phyloP scores from a whole-genome alignment of 306 rosid species.

The Citrullus mucosospermus region DNA sequence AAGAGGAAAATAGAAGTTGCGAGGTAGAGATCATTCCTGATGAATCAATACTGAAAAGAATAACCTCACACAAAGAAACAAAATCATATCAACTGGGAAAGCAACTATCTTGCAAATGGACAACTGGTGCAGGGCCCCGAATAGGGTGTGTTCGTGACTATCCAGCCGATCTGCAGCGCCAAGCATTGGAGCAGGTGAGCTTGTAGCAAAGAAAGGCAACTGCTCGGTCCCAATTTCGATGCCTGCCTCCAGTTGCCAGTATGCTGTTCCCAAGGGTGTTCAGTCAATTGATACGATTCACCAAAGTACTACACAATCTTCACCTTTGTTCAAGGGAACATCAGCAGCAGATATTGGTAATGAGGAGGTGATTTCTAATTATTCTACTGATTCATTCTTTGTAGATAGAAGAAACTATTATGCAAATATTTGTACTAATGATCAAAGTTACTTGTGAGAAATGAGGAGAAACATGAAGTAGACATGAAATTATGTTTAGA shows the following conservation, averaged over 20 bases:
- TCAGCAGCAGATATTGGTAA: background rate
- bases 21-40: conserved; percentile 42
- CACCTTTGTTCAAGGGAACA: conserved; percentile 3
- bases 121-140: conserved; percentile 96
- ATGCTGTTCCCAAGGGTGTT: background rate
- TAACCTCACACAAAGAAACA: conserved; percentile 62
- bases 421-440: background rate
- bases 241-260: conserved; percentile 22
- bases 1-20: conserved; percentile 23
- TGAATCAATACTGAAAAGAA: conserved; percentile 64
- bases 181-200: conserved; percentile 76
- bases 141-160: conserved; percentile 86
- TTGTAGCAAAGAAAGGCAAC: conserved; percentile 62
- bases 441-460: background rate
- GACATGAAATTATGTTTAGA: background rate
- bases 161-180: conserved; percentile 70
- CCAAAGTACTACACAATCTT: background rate
- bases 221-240: conserved; percentile 21
- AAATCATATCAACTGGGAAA: conserved; percentile 79
- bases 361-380: background rate
- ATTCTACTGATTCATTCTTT: background rate
- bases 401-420: conserved; percentile 4
- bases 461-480: background rate
- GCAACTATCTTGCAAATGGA: conserved; percentile 90
- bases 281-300: background rate